phyloP scores from a whole-genome alignment of 305 asterid species.

The Coffea humblotiana region DNA sequence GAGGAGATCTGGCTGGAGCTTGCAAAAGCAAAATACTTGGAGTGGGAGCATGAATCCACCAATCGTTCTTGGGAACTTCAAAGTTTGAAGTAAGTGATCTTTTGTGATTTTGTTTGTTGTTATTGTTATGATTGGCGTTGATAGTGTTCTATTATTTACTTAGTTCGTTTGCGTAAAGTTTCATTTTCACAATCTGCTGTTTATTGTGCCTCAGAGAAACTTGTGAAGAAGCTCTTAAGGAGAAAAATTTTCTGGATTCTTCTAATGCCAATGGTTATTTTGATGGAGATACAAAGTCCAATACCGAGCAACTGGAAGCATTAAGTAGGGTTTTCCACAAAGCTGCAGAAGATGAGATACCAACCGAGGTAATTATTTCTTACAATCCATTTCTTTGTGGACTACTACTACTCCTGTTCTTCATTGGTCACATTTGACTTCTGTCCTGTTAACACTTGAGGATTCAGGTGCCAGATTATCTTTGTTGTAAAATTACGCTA shows the following conservation, averaged over 20 bases:
- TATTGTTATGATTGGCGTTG: neutral
- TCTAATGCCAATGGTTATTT: conserved; percentile 49
- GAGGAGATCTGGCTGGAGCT: conserved; percentile 96
- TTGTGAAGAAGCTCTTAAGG: conserved; percentile 70
- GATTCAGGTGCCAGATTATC: conserved; percentile 78
- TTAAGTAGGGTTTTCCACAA: conserved; percentile 48
- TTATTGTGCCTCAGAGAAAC: conserved; percentile 49
- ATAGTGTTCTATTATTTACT: conserved; percentile 3
- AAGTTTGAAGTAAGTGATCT: conserved; percentile 51
- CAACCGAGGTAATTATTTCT: conserved; percentile 50
- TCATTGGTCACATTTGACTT: conserved; percentile 1
- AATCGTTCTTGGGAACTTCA: conserved; percentile 73
- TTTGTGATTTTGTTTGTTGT: conserved; percentile 5
- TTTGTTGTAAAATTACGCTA: conserved; percentile 80
- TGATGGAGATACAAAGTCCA: conserved; percentile 38
- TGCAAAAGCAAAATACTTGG: conserved; percentile 76
- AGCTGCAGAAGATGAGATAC: conserved; percentile 70
- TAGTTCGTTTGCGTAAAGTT: conserved; percentile 3
- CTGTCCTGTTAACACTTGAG: conserved; percentile 20
- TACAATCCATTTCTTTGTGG: neutral
- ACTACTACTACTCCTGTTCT: conserved; percentile 15
- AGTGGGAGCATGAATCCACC: conserved; percentile 76
- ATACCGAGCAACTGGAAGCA: conserved; percentile 50
- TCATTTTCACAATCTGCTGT: conserved; percentile 14
- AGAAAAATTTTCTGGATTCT: conserved; percentile 48